Evolutionary conservation across 106 monocot genomes (phyloP).

Genomic region (Dactylorhiza incarnata): DNA sequence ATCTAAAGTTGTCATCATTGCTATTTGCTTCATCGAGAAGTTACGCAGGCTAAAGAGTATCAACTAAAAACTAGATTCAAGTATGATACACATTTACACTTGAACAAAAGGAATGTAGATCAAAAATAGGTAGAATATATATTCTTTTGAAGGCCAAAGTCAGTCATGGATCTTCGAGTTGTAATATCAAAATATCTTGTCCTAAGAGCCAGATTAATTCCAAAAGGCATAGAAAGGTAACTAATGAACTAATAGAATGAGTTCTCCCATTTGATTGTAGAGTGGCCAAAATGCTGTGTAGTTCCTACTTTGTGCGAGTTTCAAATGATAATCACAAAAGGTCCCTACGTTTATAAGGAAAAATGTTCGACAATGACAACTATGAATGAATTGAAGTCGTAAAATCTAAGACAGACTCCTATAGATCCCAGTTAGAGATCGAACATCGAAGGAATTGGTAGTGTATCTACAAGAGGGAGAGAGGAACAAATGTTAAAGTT

Average conservation of each 20-base stretch:
- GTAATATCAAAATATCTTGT: too few species aligned
- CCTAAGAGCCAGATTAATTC: not conserved
- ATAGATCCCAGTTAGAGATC: not conserved
- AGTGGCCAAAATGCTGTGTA: not conserved
- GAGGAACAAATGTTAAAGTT: not conserved
- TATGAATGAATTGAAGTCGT: not conserved
- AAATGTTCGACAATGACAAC: not conserved
- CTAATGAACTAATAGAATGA: not conserved
- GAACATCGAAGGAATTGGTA: not conserved
- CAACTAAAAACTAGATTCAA: too few species aligned
- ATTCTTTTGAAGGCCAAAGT: not conserved
- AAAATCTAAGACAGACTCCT: not conserved
- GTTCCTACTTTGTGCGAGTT: not conserved
- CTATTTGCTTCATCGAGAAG: too few species aligned
- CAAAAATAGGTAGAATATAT: not conserved
- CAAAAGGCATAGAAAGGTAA: not conserved
- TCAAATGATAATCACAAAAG: not conserved
- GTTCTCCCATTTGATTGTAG: not conserved
- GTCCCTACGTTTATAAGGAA: not conserved
- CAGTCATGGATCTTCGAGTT: too few species aligned
- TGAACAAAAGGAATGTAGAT: not conserved
- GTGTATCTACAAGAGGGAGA: not conserved
- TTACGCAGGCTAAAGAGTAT: too few species aligned
- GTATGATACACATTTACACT: too few species aligned
- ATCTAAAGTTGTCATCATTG: too few species aligned